Evolutionary conservation across 75 land plant genomes (phyloP), one percentile per base, ranked within the genome.

Genomic region (Ceratopteris richardii): DNA sequence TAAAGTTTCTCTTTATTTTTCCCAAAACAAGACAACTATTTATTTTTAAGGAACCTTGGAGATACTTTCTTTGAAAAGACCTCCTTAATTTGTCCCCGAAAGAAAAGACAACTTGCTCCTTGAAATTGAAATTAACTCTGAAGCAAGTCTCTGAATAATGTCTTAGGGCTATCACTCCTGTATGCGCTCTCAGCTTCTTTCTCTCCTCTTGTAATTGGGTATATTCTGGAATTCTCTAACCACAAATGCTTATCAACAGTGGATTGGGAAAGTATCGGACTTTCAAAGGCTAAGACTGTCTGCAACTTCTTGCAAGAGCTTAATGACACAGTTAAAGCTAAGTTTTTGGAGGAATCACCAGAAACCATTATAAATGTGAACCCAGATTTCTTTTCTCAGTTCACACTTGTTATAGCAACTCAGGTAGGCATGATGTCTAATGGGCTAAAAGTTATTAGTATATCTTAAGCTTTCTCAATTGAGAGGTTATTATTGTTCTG

Each of bases 381-480:
- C 23, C 96, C 98, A 22, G 66, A 77, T 0, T 93, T 93, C 60
- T 93, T 93, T 60, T 61, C 85, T 2, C 79, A 85, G 58, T 93
- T 93, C 67, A 85, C 95, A 17, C 74, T 93, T 46, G 82, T 93
- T 0, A 77, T 93, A 41, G 98, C 96, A 20, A 93, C 98, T 12
- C 98, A 93, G 87, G 96, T 90, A 67, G 9, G 10, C 29, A 25
- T 3, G 21, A 20, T 5, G 14, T 14, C 14, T 20, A 33, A 33
- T 33, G 3, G 37, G 3, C 37, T 9, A 3, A 33, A 9, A 9
- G 37, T 33, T 3, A 4, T 33, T 33, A 2, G 1, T 54, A 25
- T 36, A 2, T 29, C 19, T 55, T 25, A 11, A 28, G 23, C 16
- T 55, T 7, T 57, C n/a, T 14, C 11, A 13, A 1, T 57, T 28